These are phyloP conservation scores for Botryotinia globosa DNA, from an alignment of 2,329 filamentous ascomycete genomes.

Conservation along the genomic window DNA sequence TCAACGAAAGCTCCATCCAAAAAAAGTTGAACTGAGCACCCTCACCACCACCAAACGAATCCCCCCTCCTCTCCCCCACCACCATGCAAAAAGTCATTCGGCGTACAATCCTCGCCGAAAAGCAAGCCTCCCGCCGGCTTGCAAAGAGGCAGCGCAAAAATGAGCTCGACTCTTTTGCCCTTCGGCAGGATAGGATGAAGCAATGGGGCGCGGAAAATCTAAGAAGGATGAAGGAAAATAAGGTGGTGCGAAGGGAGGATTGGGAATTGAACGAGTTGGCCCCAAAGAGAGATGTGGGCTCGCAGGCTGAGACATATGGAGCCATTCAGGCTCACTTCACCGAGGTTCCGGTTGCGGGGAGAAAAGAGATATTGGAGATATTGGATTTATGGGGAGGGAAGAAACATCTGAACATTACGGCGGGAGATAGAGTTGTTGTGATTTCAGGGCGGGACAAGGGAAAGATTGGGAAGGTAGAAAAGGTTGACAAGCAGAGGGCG, in stretches of 20 bases:
- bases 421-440: conserved; percentile 78
- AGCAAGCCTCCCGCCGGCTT: conserved; percentile 54
- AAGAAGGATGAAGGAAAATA: conserved; percentile 46
- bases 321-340: conserved; percentile 44
- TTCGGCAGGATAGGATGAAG: background rate
- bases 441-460: conserved; percentile 76
- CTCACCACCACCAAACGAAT: conserved; percentile 15
- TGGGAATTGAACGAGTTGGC: conserved; percentile 76
- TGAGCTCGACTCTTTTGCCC: conserved; percentile 1
- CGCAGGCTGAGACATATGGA: conserved; percentile 56
- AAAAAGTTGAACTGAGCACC: conserved; percentile 19
- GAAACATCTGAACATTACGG: conserved; percentile 57
- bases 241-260: conserved; percentile 64
- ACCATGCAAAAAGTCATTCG: conserved; percentile 69
- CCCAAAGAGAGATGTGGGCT: conserved; percentile 70
- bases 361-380: conserved; percentile 31
- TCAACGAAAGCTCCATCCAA: conserved; percentile 21
- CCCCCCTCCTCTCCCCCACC: conserved; percentile 22
- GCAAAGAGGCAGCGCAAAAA: conserved; percentile 39
- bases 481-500: conserved; percentile 53
- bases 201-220: conserved; percentile 4
- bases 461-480: conserved; percentile 71
- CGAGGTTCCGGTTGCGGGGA: conserved; percentile 35
- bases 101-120: conserved; percentile 64
- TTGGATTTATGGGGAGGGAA: conserved; percentile 41